Conservation (phyloP, 805 yeast species). For the Teunomyces tritomae region DNA sequence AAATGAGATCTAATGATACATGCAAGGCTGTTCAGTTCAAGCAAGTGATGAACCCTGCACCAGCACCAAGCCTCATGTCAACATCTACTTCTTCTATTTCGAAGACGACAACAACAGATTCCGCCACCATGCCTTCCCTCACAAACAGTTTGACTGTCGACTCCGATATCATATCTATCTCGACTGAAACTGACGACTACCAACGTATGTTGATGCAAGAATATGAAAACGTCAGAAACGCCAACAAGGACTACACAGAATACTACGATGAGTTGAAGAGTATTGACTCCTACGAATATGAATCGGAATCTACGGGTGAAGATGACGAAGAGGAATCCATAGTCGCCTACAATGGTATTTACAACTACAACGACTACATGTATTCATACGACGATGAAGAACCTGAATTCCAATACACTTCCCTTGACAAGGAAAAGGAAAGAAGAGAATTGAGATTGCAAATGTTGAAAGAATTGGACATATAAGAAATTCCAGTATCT, state of each 20-base stretch:
- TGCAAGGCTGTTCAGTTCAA: neutral
- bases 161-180: neutral
- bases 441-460: conserved; percentile 38
- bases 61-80: neutral
- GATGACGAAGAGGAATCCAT: conserved; percentile 19
- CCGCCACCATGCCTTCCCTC: neutral
- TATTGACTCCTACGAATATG: conserved; percentile 15
- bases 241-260: conserved; percentile 28
- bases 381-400: conserved; percentile 9
- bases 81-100: neutral
- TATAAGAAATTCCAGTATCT: neutral
- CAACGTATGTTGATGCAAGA: neutral
- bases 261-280: conserved; percentile 14
- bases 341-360: conserved; percentile 7
- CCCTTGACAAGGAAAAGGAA: conserved; percentile 31
- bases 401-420: conserved; percentile 2
- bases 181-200: neutral
- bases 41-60: neutral
- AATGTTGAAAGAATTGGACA: conserved; percentile 32
- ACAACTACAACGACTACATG: conserved; percentile 11
- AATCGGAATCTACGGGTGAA: conserved; percentile 18
- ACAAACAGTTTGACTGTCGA: neutral
- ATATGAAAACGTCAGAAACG: conserved; percentile 1
- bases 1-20: neutral
- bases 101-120: neutral